Evolutionary conservation across 192 early-diverging fungal genomes (phyloP).

Genomic region (Dissophora globulifera): DNA sequence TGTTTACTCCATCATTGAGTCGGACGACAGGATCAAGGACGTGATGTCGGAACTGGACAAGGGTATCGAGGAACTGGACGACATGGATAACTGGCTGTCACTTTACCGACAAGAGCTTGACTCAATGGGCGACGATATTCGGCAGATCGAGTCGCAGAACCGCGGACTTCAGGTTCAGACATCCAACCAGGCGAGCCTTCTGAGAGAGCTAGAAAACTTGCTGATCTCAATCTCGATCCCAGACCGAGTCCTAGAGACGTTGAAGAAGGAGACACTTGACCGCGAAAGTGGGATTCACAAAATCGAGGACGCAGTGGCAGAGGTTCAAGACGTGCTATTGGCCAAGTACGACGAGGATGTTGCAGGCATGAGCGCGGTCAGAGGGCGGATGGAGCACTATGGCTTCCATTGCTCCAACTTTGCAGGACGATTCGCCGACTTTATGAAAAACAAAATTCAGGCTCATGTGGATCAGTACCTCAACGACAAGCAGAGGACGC

Average conservation of each 20-base stretch:
- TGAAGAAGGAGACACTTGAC: conserved; percentile 75
- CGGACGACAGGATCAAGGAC: conserved; percentile 84
- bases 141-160: conserved; percentile 94
- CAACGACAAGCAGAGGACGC: conserved; percentile 59
- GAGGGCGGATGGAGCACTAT: conserved; percentile 76
- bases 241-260: conserved; percentile 66
- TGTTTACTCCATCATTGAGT: conserved; percentile 93
- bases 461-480: conserved; percentile 63
- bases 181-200: conserved; percentile 85
- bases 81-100: conserved; percentile 88
- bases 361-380: conserved; percentile 49
- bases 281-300: conserved; percentile 65
- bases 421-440: conserved; percentile 69
- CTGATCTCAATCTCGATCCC: conserved; percentile 68
- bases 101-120: conserved; percentile 90
- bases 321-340: conserved; percentile 75
- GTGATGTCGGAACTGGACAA: conserved; percentile 88
- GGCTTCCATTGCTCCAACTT: conserved; percentile 73
- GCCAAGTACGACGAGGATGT: conserved; percentile 65
- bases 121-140: conserved; percentile 76
- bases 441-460: conserved; percentile 72
- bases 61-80: conserved; percentile 81
- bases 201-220: conserved; percentile 87
- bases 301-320: conserved; percentile 71
- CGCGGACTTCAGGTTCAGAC: conserved; percentile 90